phyloP scores from a whole-genome alignment of 805 yeast species.

The Candida saitoana region DNA sequence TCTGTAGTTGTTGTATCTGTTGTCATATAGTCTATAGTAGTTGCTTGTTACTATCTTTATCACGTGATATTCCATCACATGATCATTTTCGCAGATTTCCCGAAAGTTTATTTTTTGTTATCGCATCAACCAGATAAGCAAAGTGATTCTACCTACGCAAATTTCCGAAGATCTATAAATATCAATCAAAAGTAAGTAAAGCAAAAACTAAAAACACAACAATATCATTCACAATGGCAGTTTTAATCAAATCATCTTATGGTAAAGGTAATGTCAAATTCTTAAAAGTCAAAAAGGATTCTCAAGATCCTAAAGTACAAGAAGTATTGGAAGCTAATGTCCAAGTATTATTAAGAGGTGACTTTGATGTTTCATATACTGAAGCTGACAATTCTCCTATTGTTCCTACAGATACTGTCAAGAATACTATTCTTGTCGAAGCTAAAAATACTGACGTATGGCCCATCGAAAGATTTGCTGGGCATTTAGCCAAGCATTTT shows the following conservation, averaged over 20 bases:
- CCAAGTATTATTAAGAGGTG: constrained; percentile 69
- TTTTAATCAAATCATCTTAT: constrained; percentile 55
- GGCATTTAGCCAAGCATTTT: constrained; percentile 79
- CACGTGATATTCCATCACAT: too few species aligned
- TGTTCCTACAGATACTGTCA: constrained; percentile 92
- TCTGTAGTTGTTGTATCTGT: too few species aligned
- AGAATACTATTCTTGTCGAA: constrained; percentile 78
- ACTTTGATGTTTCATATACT: constrained; percentile 77
- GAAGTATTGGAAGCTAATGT: constrained; percentile 85
- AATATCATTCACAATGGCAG: constrained; percentile 10
- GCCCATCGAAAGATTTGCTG: constrained; percentile 90
- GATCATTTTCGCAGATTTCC: too few species aligned
- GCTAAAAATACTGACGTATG: constrained; percentile 81
- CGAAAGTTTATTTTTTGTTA: too few species aligned
- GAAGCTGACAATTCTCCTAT: constrained; percentile 83
- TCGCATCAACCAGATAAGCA: too few species aligned
- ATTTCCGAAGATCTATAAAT: background rate
- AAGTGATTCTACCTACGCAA: too few species aligned
- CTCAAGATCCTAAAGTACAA: constrained; percentile 66
- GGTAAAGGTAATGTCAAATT: constrained; percentile 94
- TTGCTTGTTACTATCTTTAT: too few species aligned
- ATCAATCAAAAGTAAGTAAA: too few species aligned
- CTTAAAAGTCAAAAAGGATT: constrained; percentile 80
- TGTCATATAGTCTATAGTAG: too few species aligned
- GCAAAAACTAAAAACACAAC: too few species aligned